Percentiles rank a stretch among this genome's conserved stretches.
Evolutionary conservation across 2,329 filamentous ascomycete genomes (phyloP).

Genomic region (Lasiodiplodia hormozganensis): DNA sequence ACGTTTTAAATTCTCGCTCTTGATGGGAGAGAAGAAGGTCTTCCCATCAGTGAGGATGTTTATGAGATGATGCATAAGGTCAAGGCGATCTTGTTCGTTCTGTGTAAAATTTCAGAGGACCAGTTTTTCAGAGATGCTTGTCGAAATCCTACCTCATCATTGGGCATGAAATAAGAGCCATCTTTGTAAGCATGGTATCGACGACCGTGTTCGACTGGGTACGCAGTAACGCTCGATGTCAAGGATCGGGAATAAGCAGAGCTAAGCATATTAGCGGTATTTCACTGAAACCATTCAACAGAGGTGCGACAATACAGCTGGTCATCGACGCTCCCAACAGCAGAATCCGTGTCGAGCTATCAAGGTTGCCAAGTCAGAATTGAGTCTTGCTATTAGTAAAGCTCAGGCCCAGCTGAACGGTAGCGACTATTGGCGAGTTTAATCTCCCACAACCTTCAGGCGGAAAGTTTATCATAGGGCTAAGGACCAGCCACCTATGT

Average conservation of each 20-base stretch:
- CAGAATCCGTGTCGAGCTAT: constrained; percentile 8
- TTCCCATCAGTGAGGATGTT: constrained; percentile 37
- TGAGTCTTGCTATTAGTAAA: not conserved
- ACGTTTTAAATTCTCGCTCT: constrained; percentile 18
- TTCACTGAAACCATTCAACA: not conserved
- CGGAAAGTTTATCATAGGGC: too few species aligned
- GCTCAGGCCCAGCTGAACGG: not conserved
- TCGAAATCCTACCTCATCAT: constrained; percentile 32
- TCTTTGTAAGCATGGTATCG: constrained; percentile 39
- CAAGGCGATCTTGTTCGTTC: constrained; percentile 44
- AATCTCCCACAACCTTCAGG: not conserved
- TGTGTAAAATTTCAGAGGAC: not conserved
- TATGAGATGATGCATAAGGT: constrained; percentile 38
- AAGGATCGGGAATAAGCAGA: constrained; percentile 17
- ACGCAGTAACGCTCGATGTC: constrained; percentile 32
- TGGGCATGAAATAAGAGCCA: constrained; percentile 39
- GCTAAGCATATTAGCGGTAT: not conserved
- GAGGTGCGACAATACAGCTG: not conserved
- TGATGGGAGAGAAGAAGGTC: constrained; percentile 34
- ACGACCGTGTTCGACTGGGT: constrained; percentile 38
- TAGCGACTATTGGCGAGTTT: not conserved
- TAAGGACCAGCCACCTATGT: too few species aligned
- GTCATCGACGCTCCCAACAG: constrained; percentile 7
- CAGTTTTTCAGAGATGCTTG: not conserved
- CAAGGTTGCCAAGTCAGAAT: too few species aligned